Percentiles rank a stretch among this genome's conserved stretches.
Evolutionary conservation across 495 filamentous ascomycete genomes (phyloP).

Genomic region (Niebla homalea): DNA sequence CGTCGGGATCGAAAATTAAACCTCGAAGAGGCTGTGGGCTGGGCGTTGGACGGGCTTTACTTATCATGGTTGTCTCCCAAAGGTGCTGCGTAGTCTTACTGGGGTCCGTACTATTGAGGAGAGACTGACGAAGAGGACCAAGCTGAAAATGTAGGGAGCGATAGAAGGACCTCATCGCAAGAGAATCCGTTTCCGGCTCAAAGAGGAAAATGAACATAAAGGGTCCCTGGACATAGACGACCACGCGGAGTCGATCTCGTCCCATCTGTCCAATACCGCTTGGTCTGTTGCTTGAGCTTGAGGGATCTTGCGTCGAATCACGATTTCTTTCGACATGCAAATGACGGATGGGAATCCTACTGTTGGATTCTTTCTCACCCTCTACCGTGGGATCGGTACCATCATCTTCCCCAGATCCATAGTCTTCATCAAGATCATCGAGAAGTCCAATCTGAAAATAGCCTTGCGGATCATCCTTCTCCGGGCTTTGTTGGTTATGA

Average conservation of each 20-base stretch:
- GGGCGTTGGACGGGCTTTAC: constrained; percentile 18
- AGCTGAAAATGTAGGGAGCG: constrained; percentile 71
- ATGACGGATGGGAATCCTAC: constrained; percentile 35
- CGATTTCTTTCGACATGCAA: constrained; percentile 28
- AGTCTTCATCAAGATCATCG: constrained; percentile 41
- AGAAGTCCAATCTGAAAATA: constrained; percentile 61
- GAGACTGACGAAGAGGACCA: constrained; percentile 56
- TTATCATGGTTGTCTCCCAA: constrained; percentile 17
- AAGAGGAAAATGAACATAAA: constrained; percentile 92
- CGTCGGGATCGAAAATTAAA: constrained; percentile 69
- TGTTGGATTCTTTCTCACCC: constrained; percentile 25
- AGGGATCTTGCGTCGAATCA: neutral
- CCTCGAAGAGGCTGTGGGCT: constrained; percentile 54
- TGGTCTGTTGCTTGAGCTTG: neutral
- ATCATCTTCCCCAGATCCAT: constrained; percentile 14
- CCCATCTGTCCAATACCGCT: too few relatives aligned
- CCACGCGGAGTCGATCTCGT: constrained; percentile 46
- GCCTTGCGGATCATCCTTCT: constrained; percentile 23
- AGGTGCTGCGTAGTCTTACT: constrained; percentile 36
- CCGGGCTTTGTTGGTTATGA: neutral
- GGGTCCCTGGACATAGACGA: constrained; percentile 65
- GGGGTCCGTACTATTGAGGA: constrained; percentile 53
- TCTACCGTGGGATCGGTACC: constrained; percentile 16
- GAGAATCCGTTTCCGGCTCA: constrained; percentile 48
- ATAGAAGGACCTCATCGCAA: constrained; percentile 61